Evolutionary conservation across 163 green algal genomes (phyloP).

Genomic region (Chlamydomonas reinhardtii): DNA sequence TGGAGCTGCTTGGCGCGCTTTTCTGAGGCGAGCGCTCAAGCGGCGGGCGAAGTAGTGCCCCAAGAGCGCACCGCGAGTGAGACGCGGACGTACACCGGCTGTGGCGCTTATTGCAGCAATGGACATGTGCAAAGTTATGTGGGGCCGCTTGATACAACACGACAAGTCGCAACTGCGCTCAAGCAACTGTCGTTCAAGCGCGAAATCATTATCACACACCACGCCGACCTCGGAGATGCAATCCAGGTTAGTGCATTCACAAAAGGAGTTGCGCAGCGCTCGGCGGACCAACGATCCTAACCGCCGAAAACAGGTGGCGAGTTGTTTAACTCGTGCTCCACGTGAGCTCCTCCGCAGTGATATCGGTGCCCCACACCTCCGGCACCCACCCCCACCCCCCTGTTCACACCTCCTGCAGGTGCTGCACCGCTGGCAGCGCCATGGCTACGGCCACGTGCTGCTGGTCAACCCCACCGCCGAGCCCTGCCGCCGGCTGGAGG

Average conservation of each 20-base stretch:
- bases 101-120: not conserved
- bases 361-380: too few relatives aligned
- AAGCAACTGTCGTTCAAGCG: conserved; percentile 26
- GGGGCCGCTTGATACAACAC: conserved; percentile 25
- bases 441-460: conserved; percentile 32
- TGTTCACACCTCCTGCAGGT: not conserved
- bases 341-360: too few relatives aligned
- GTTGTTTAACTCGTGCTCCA: too few relatives aligned
- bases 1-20: not conserved
- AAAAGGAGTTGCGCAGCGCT: too few relatives aligned
- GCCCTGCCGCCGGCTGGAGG: not conserved
- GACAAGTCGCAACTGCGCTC: conserved; percentile 38
- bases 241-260: not conserved
- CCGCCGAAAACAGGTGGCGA: not conserved
- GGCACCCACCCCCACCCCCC: too few relatives aligned
- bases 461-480: not conserved
- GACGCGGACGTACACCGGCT: not conserved
- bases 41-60: too few relatives aligned
- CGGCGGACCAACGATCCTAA: not conserved
- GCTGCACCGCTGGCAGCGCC: conserved; percentile 33
- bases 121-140: conserved; percentile 21
- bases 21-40: not conserved
- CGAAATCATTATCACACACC: conserved; percentile 21
- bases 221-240: not conserved
- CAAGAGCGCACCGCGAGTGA: not conserved